These are phyloP conservation scores for Wickerhamomyces sp. DNA, from an alignment of 1,139 yeast genomes.

Conservation along the genomic window DNA sequence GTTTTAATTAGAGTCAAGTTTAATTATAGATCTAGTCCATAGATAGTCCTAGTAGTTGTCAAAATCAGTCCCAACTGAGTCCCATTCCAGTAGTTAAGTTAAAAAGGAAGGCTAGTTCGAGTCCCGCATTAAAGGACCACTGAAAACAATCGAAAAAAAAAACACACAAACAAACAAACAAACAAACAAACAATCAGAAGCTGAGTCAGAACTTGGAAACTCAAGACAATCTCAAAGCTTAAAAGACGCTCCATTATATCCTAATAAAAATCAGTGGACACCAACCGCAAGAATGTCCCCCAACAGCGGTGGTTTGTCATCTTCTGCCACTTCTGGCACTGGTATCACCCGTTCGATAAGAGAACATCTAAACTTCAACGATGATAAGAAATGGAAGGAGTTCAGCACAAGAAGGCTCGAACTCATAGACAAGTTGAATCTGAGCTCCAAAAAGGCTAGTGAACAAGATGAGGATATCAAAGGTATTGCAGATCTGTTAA, in stretches of 20 bases:
- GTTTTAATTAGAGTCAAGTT: no score
- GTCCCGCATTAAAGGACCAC: no score
- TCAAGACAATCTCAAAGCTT: no score
- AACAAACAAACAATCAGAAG: no score
- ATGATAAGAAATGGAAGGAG: slow-evolving; percentile 81
- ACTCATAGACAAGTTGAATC: slow-evolving; percentile 73
- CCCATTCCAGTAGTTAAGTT: no score
- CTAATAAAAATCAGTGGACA: neutral
- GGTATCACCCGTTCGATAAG: slow-evolving; percentile 84
- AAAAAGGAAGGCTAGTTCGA: no score
- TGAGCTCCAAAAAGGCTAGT: slow-evolving; percentile 78
- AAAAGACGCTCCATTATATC: neutral
- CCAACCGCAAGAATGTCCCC: neutral
- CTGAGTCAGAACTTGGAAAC: no score
- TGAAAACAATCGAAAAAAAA: no score
- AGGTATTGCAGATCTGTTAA: slow-evolving; percentile 67
- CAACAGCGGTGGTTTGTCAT: neutral
- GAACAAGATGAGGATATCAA: slow-evolving; percentile 84
- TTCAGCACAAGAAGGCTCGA: slow-evolving; percentile 86
- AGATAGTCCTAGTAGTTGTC: no score
- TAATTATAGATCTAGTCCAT: no score
- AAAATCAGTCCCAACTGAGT: no score
- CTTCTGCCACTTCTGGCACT: neutral
- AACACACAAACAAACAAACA: no score
- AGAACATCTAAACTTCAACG: slow-evolving; percentile 64